A percentile compares a stretch with the other conserved stretches of the same genome.
phyloP scores from a whole-genome alignment of 306 rosid genomes.

The Parietaria judaica region DNA sequence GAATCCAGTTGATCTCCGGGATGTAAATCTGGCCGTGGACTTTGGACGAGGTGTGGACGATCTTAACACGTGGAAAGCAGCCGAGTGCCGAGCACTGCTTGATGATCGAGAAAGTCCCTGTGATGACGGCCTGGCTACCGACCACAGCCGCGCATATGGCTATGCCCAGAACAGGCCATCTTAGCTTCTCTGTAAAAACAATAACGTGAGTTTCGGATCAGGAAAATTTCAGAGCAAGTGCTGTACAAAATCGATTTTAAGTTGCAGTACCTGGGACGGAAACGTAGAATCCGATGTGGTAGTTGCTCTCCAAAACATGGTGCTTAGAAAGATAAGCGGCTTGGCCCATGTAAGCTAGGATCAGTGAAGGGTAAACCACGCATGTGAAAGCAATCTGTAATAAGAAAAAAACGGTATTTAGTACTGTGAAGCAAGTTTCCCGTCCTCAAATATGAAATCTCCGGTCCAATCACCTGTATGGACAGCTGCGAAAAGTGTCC shows the following conservation, averaged over 20 bases:
- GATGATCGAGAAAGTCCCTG: slow-evolving; percentile 92
- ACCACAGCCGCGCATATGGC: slow-evolving; percentile 97
- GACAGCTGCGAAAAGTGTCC: slow-evolving; percentile 81
- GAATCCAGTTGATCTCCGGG: slow-evolving; percentile 88
- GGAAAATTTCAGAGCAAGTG: slow-evolving; percentile 1
- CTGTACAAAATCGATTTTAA: not conserved
- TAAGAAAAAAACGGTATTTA: slow-evolving; percentile 6
- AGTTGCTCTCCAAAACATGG: slow-evolving; percentile 48
- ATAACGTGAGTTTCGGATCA: not conserved
- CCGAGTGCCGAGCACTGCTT: slow-evolving; percentile 85
- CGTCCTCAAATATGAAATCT: not conserved
- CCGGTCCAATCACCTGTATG: slow-evolving; percentile 26
- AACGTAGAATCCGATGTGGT: slow-evolving; percentile 80
- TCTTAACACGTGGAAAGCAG: slow-evolving; percentile 86
- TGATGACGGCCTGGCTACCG: slow-evolving; percentile 95
- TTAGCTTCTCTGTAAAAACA: slow-evolving; percentile 43
- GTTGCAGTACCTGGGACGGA: slow-evolving; percentile 79
- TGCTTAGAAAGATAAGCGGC: slow-evolving; percentile 94
- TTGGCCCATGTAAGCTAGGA: slow-evolving; percentile 96
- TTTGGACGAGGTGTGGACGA: slow-evolving; percentile 79
- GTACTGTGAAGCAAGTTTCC: not conserved
- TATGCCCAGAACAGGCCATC: slow-evolving; percentile 90
- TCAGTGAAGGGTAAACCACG: slow-evolving; percentile 83
- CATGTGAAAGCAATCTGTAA: slow-evolving; percentile 91
- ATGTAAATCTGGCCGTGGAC: slow-evolving; percentile 92